Evolutionary conservation across 495 filamentous ascomycete genomes (phyloP), one percentile per base, ranked within the genome.

Genomic region (Immersiella caudata): DNA sequence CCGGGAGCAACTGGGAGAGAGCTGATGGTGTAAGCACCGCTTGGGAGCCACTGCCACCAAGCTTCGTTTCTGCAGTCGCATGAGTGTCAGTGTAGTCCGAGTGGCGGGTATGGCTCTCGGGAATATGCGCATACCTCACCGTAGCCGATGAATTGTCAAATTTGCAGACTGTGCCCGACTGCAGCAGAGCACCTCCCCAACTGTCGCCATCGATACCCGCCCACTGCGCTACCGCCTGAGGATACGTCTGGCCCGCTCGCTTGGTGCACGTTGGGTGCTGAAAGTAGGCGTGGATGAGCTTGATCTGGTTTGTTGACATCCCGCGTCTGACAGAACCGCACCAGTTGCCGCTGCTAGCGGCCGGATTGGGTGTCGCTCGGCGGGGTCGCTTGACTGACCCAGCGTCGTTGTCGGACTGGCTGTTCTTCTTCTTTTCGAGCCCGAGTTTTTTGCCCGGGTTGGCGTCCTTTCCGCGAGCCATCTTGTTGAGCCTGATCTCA

Each of bases 41-140:
- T 61, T 1, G 75, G 75, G 0, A 71, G 63, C 75, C 75, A 77
- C 57, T 77, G 75, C 69, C 71, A 77, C 71, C 71, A 75, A 0
- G 70, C 70, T 51, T 72, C 61, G 61, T 75, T 60, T 61, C 72
- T 74, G 21, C 0, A 40, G 16, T 24, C n/a, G 52, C 21, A 22
- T 26, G 6, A 8, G 52, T 5, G n/a, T 24, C n/a, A n/a, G 49
- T 33, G 29, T 8, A 4, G 29, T 8, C 8, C 29, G 3, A 12
- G 49, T 14, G 12, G 49, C 21, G 3, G 2, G 20, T 2, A 26
- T n/a, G 24, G 46, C 22, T 1, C 7, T 25, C 1, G 52, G 25
- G 9, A 55, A 55, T 54, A 24, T n/a, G 6, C 35, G 35, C 72
- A n/a, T 40, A 74, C 72, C 60, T 70, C 6, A 67, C 71, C 1